These are phyloP conservation scores for Verruconis gallopava DNA, from an alignment of 2,329 filamentous ascomycete species.

Conservation along the genomic window DNA sequence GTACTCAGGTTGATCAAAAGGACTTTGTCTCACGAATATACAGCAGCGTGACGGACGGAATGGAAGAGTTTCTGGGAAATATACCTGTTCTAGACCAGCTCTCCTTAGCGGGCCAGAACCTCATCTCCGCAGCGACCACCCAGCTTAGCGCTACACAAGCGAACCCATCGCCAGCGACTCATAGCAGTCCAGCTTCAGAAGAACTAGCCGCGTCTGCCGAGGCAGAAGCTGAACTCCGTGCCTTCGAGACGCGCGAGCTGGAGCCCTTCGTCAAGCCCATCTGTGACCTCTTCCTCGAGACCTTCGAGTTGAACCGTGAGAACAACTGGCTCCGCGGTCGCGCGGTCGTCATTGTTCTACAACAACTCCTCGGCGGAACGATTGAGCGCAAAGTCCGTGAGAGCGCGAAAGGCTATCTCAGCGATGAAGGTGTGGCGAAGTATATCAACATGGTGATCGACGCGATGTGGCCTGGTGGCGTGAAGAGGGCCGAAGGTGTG, in stretches of 20 bases:
- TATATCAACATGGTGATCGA: conserved; percentile 65
- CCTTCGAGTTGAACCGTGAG: conserved; percentile 85
- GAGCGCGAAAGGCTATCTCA: conserved; percentile 56
- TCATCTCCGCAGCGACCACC: conserved; percentile 59
- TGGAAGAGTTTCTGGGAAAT: conserved; percentile 95
- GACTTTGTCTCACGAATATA: conserved; percentile 93
- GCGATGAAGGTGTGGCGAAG: conserved; percentile 65
- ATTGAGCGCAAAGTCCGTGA: conserved; percentile 94
- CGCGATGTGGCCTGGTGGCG: conserved; percentile 68
- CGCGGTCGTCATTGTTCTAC: conserved; percentile 88
- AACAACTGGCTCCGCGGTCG: conserved; percentile 96
- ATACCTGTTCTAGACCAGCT: conserved; percentile 92
- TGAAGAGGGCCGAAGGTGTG: conserved; percentile 33
- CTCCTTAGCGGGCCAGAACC: conserved; percentile 80
- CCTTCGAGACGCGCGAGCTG: conserved; percentile 73
- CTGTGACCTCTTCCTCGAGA: conserved; percentile 91
- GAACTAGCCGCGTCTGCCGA: conserved; percentile 43
- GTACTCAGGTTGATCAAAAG: conserved; percentile 46
- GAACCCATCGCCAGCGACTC: conserved; percentile 35
- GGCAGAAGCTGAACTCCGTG: conserved; percentile 85
- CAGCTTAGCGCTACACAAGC: conserved; percentile 28
- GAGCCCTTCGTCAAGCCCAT: conserved; percentile 98
- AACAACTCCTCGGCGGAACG: conserved; percentile 88
- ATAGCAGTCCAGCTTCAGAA: conserved; percentile 17
- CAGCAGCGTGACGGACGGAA: conserved; percentile 91